phyloP scores from a whole-genome alignment of 345 rosid genomes.

The Iberis pinnata region DNA sequence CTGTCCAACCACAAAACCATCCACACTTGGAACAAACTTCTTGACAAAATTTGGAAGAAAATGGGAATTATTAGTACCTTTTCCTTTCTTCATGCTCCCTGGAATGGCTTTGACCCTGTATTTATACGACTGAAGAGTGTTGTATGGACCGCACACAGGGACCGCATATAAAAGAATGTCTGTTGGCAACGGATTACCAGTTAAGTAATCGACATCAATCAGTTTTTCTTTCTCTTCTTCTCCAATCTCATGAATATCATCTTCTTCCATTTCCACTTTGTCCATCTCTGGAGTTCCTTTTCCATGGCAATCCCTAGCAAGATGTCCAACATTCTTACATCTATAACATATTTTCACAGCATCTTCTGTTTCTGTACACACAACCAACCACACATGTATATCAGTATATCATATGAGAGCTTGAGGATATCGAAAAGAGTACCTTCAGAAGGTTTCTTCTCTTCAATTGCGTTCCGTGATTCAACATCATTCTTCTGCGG shows the following conservation, averaged over 20 bases:
- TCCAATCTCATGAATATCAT: conserved; percentile 77
- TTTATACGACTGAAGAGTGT: conserved; percentile 77
- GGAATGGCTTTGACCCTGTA: conserved; percentile 86
- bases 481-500: conserved; percentile 46
- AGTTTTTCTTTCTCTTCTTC: conserved; percentile 86
- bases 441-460: conserved; percentile 42
- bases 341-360: conserved; percentile 80
- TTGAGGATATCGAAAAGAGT: neutral
- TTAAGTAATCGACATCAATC: conserved; percentile 80
- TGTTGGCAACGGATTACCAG: conserved; percentile 68
- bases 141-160: conserved; percentile 93
- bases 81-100: conserved; percentile 89
- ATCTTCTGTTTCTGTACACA: conserved; percentile 50
- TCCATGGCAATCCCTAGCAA: conserved; percentile 78
- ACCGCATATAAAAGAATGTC: conserved; percentile 79
- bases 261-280: conserved; percentile 84
- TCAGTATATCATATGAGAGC: neutral
- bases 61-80: conserved; percentile 44
- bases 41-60: neutral
- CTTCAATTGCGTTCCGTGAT: conserved; percentile 33
- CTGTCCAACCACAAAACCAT: conserved; percentile 29
- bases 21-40: conserved; percentile 1
- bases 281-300: conserved; percentile 54
- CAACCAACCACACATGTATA: neutral
- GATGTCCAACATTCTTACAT: conserved; percentile 84